Evolutionary conservation across 2,329 filamentous ascomycete genomes (phyloP).

Genomic region (Beauveria scarabaeidicola): DNA sequence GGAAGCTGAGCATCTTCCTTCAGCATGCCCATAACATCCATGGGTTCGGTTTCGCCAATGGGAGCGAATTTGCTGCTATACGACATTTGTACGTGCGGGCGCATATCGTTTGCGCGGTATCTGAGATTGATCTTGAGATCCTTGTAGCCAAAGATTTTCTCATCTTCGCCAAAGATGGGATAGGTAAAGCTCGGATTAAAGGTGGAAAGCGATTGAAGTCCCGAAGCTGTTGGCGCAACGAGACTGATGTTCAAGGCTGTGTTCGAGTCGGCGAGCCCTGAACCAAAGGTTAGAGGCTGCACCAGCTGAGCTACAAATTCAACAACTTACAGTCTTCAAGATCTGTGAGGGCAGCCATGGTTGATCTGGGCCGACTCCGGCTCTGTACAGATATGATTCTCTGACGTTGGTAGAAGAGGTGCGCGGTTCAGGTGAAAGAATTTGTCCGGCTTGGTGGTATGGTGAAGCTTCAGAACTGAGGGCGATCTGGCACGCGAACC

Average conservation of each 20-base stretch:
- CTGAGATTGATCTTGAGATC: conserved; percentile 67
- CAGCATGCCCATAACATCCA: conserved; percentile 59
- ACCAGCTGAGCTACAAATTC: background rate
- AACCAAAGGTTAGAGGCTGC: conserved; percentile 15
- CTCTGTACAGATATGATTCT: background rate
- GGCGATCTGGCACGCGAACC: background rate
- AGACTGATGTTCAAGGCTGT: conserved; percentile 56
- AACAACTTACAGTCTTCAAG: conserved; percentile 26
- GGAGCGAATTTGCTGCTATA: conserved; percentile 64
- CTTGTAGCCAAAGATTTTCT: conserved; percentile 85
- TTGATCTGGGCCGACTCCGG: background rate
- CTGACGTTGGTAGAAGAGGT: background rate
- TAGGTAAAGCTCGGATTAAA: conserved; percentile 89
- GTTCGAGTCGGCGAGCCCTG: conserved; percentile 53
- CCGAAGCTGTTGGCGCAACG: conserved; percentile 38
- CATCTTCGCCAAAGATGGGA: conserved; percentile 85
- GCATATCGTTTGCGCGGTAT: conserved; percentile 62
- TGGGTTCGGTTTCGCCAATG: conserved; percentile 58
- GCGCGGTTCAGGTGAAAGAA: background rate
- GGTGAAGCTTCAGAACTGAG: background rate
- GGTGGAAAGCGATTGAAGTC: conserved; percentile 49
- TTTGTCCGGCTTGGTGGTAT: background rate
- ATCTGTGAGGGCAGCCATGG: conserved; percentile 24
- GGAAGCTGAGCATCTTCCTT: conserved; percentile 59
- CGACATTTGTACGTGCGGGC: conserved; percentile 62